Conservation (phyloP, 2,329 filamentous ascomycete species). For the Diaporthe humulicola region DNA sequence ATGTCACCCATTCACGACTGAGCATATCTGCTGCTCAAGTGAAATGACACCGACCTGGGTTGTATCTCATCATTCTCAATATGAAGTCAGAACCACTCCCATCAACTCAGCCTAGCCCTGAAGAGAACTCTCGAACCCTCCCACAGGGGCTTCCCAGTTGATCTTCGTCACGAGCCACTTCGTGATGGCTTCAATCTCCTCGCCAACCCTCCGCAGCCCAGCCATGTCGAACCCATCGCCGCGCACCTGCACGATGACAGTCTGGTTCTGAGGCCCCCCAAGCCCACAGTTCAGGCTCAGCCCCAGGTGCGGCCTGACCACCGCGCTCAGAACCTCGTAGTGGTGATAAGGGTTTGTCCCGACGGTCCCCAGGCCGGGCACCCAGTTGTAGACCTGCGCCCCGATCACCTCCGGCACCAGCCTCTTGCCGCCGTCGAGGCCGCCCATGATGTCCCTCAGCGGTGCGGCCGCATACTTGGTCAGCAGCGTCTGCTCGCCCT, state of each 20-base stretch:
- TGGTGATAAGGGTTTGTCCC: slow-evolving; percentile 39
- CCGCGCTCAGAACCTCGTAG: slow-evolving; percentile 32
- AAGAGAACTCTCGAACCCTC: background rate
- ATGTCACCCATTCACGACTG: background rate
- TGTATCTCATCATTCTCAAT: background rate
- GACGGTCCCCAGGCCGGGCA: slow-evolving; percentile 37
- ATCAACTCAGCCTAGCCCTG: background rate
- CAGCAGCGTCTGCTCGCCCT: slow-evolving; percentile 39
- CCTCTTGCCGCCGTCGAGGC: slow-evolving; percentile 7
- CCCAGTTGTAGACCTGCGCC: slow-evolving; percentile 40
- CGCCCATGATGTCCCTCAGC: slow-evolving; percentile 35
- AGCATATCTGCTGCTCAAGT: background rate
- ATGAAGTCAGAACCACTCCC: background rate
- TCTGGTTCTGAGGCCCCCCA: slow-evolving; percentile 31
- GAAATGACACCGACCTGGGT: background rate
- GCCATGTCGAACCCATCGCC: slow-evolving; percentile 28
- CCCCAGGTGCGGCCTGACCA: slow-evolving; percentile 34
- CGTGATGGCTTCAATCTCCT: slow-evolving; percentile 33
- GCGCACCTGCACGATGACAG: slow-evolving; percentile 30
- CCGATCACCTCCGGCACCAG: slow-evolving; percentile 36
- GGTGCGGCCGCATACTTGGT: slow-evolving; percentile 38
- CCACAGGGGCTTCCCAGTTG: slow-evolving; percentile 28
- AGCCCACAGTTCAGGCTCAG: slow-evolving; percentile 31
- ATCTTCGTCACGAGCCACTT: slow-evolving; percentile 29
- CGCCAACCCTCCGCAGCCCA: slow-evolving; percentile 14